Evolutionary conservation across 2,329 filamentous ascomycete species (phyloP), one percentile per base, ranked within the genome.

Genomic region (Escovopsis sp.): DNA sequence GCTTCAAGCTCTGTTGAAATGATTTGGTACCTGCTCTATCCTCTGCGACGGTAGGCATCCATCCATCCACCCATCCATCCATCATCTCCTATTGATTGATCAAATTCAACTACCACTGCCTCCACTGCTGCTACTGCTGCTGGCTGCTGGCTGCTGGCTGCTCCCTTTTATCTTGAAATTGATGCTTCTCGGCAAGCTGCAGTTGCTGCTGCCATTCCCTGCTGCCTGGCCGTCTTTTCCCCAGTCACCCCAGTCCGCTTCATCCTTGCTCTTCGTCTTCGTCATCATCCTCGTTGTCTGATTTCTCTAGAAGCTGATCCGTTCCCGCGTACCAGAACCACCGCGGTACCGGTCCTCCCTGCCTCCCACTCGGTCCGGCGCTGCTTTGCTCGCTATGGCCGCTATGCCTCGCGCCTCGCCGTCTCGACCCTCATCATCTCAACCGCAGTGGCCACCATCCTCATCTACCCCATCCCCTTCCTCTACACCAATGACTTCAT

Each of bases 1-100:
- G 33, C 4, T 39, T 34, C 20, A 20, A 20, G 20, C 20, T 20
- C 20, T 20, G 20, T 20, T 14, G 34, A 40, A 37, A 76, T 84
- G 80, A 80, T 84, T 63, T 84, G 80, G 80, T 84, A 82, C 65
- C 63, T 87, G 40, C 65, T 87, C 50, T 86, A 82, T 64, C 81
- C 81, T 55, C 67, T 87, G 51, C 72, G 82, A 72, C 80, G 82
- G 81, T 84, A 63, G 60, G 79, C 37, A 45, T 45, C 11, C 11
- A 4, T 30, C 8, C 27, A 9, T 27, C 25, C 25, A n/a, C n/a
- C n/a, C n/a, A n/a, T n/a, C n/a, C n/a, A n/a, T n/a, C n/a, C n/a
- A n/a, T n/a, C n/a, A n/a, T n/a, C n/a, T n/a, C n/a, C n/a, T n/a
- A n/a, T n/a, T n/a, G n/a, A n/a, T n/a, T n/a, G n/a, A n/a, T n/a